Evolutionary conservation across 306 rosid species (phyloP), one percentile per base, ranked within the genome.

Genomic region (Malus fusca): DNA sequence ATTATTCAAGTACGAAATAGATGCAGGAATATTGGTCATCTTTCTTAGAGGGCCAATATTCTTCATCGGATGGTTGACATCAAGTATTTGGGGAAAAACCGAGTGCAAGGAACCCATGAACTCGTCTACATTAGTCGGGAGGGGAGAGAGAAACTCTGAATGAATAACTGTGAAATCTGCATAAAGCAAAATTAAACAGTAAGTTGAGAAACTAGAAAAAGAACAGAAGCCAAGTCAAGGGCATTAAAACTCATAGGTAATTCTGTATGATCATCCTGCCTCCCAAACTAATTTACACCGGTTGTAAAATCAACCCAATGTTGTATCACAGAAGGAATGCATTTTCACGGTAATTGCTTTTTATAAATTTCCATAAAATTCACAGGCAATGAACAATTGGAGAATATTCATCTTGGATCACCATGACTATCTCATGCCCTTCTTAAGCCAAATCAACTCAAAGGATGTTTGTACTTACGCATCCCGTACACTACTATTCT

Each of bases 131-230:
- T 83, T 86, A 28, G 79, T 65, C 17, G 97, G 98, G 63, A 94
- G 87, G 18, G 96, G 92, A 6, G 83, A 84, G 26, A 94, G 66
- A 89, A 92, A 94, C 78, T 92, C 89, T 72, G 96, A 92, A 81
- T 94, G 88, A 74, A 94, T 82, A 68, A 79, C 87, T 10, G 97
- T 84, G 83, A 88, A 90, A 83, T 94, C 98, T 94, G 90, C 95
- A 87, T 11, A 69, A 75, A 76, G 30, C 60, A 75, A 76, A 44
- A 52, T 40, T 69, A 35, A 65, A 35, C 61, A 28, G 63, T 87
- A 42, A 84, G 74, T 80, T 37, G 13, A 23, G 79, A 77, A 79
- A 76, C 48, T 15, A 74, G 71, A 63, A 73, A 68, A 33, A 13
- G 51, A 59, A 61, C 14, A 30, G 56, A 33, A 35, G 56, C 6